Evolutionary conservation across 345 rosid species (phyloP).

Genomic region (Aurinia saxatilis): DNA sequence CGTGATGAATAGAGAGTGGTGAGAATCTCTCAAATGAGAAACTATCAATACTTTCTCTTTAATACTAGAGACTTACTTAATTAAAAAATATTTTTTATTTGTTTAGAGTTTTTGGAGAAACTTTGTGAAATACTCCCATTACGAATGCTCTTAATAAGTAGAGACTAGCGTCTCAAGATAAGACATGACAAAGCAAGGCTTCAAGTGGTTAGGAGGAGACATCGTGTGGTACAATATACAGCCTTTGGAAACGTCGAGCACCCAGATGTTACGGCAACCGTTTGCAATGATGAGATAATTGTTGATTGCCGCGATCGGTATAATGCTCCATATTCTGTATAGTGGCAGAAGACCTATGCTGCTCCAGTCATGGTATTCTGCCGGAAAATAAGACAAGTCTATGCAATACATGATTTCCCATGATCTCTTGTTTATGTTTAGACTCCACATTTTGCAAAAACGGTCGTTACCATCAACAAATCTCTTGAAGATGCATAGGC

Average conservation of each 20-base stretch:
- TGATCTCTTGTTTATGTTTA: not conserved
- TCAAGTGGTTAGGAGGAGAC: not conserved
- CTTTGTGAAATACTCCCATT: too few species aligned
- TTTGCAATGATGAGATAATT: not conserved
- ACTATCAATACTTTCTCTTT: too few species aligned
- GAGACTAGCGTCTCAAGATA: not conserved
- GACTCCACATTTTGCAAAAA: not conserved
- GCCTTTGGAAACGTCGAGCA: not conserved
- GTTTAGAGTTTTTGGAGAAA: too few species aligned
- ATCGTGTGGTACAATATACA: too few species aligned
- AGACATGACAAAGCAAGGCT: not conserved
- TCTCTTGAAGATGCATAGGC: constrained; percentile 2
- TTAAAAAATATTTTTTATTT: too few species aligned
- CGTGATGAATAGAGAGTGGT: too few species aligned
- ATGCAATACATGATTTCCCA: constrained; percentile 4
- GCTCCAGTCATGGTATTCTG: too few species aligned
- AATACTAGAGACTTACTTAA: too few species aligned
- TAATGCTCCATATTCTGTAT: not conserved
- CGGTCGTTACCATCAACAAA: not conserved
- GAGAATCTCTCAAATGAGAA: too few species aligned
- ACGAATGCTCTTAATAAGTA: too few species aligned
- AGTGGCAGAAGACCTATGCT: too few species aligned
- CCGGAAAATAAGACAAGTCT: not conserved
- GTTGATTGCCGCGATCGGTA: not conserved
- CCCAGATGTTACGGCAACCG: not conserved